phyloP scores from a whole-genome alignment of 2,329 filamentous ascomycete species.

The Coniochaeta ligniaria region DNA sequence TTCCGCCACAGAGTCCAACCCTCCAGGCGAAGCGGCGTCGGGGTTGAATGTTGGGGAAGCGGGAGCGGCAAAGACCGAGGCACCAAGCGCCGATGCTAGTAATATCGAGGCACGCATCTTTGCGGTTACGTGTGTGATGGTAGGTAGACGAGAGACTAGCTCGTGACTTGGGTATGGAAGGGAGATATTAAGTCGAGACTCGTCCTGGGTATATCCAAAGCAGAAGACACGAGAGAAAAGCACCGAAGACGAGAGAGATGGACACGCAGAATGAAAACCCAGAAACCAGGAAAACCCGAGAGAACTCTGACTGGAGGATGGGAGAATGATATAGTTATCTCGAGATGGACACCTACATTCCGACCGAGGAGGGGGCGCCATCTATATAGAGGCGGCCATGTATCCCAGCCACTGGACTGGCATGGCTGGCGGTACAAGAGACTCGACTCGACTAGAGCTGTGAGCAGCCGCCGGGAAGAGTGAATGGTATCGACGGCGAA shows the following conservation, averaged over 20 bases:
- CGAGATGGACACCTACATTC: not conserved
- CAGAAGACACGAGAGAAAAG: not conserved
- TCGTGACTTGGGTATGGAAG: not conserved
- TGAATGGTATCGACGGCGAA: not conserved
- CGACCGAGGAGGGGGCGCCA: not conserved
- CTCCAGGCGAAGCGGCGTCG: constrained; percentile 29
- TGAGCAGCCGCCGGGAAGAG: constrained; percentile 1
- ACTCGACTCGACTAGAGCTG: not conserved
- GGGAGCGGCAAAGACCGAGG: constrained; percentile 35
- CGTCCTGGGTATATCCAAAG: not conserved
- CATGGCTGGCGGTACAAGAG: not conserved
- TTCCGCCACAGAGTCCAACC: constrained; percentile 41
- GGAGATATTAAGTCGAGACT: not conserved
- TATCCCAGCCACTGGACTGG: constrained; percentile 1
- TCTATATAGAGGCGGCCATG: not conserved
- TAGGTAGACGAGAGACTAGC: not conserved
- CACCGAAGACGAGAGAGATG: not conserved
- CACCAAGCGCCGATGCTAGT: constrained; percentile 37
- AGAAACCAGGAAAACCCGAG: constrained; percentile 1
- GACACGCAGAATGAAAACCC: not conserved
- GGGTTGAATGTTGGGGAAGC: constrained; percentile 37
- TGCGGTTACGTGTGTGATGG: not conserved
- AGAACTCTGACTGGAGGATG: not conserved
- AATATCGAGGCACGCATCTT: constrained; percentile 44
- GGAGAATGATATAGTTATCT: constrained; percentile 3